Base-by-base conservation (phyloP, 2,329 filamentous ascomycete species). In the Ophiostoma piceae region DNA sequence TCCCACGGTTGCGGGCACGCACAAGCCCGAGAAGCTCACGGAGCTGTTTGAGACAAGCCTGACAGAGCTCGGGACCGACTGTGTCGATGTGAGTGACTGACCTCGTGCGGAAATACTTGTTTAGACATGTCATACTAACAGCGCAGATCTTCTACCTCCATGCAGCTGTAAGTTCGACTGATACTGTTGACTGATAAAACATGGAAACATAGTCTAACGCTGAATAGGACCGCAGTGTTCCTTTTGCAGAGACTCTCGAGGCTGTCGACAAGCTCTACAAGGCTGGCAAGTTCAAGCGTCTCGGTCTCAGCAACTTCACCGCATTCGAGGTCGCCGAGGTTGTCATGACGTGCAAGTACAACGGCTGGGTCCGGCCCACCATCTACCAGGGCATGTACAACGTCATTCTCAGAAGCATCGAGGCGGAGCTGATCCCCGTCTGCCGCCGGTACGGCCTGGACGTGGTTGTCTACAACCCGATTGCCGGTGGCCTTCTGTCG, bases 331-430 rank as follows among this genome's bases (percentile, higher is more conserved):
- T 94, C 2, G 90, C 90, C 0, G 90, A 93, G 78, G 84, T 92
- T 8, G 88, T 87, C 67, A 87, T 89, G 73, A 85, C 89, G 51
- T 91, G 88, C 79, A 86, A 87, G 70, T 84, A 87, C 77, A 84
- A 87, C 73, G 85, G 85, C 35, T 92, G 88, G 87, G 88, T 92
- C 19, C 84, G 75, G 14, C 90, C 90, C 0, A 90, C 87, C 0
- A 87, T 92, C 69, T 93, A 90, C 77, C 90, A 93, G 76, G 91
- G 83, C 72, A 91, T 92, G 87, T 91, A 91, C 77, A 90, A 90
- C 76, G 83, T 85, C 64, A 75, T 76, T 62, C 75, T 73, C 9
- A 78, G 79, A 16, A 71, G 73, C 41, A 76, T 92, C 67, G 90
- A 92, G 77, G 78, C 83, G 3, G 90, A 92, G 76, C 80, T 92